Base-by-base conservation (phyloP, 169 alveolate genomes). In the Plasmodium billcollinsi region DNA sequence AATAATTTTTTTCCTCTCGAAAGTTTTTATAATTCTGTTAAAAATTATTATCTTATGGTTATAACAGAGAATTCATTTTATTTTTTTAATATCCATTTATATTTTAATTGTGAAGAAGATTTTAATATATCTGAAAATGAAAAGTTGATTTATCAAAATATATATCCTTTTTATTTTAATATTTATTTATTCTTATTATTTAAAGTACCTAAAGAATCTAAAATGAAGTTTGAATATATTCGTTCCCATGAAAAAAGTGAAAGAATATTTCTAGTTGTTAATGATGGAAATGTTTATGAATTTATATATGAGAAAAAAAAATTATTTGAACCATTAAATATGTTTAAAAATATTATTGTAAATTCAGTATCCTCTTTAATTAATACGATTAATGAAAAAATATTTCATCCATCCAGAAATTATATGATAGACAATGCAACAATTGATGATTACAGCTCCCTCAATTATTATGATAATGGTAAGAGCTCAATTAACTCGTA, bases 81-180 rank as follows among this genome's bases (percentile, higher is more conserved):
- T 52, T 61, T 86, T 71, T 86, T 59, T 29, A 86, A 86, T 18
- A 73, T 86, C 7, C 92, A 86, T 61, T 45, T 86, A 26, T 86
- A 86, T 20, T 86, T 86, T 29, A 86, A 86, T 29, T 86, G 92
- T 86, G 92, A 70, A 52, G 92, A 86, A 43, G 92, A 72, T 20
- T 86, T 26, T 54, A 59, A 70, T 43, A 39, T 86, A 6, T 59
- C 92, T 0, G 39, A 61, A 2, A 73, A 69, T 61, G 92, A 86
- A 56, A 66, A 62, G 15, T 52, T 72, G 3, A 52, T 86, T 0
- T 86, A 86, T 21, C 88, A 86, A 65, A 61, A 14, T 26, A 50
- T 86, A 2, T 86, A 86, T 54, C 92, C 92, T 6, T 86, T 86
- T 43, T 86, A 86, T 54, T 86, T 86, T 49, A 86, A 86, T 66